phyloP scores from a whole-genome alignment of 2,329 filamentous ascomycete genomes.

The Ophiostoma sp. region DNA sequence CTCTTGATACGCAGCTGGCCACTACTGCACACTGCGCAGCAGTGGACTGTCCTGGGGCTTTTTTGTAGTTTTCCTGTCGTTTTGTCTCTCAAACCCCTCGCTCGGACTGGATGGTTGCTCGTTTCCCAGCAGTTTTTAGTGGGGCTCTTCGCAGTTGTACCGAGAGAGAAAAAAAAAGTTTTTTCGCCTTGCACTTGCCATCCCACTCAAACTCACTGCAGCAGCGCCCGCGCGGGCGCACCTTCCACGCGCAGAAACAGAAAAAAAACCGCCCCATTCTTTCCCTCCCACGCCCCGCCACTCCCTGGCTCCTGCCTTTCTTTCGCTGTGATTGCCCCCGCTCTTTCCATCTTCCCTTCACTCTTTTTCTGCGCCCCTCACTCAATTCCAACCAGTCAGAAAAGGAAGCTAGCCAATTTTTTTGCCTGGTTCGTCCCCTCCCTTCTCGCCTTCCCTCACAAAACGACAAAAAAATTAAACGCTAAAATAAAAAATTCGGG shows the following conservation, averaged over 20 bases:
- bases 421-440: constrained; percentile 19
- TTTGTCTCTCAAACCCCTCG: constrained; percentile 12
- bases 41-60: background rate
- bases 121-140: background rate
- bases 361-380: background rate
- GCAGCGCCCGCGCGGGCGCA: background rate
- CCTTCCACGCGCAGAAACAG: constrained; percentile 7
- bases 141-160: background rate
- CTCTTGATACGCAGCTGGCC: background rate
- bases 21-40: constrained; percentile 4
- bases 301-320: background rate
- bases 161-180: background rate
- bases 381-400: constrained; percentile 2
- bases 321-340: background rate
- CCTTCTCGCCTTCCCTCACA: constrained; percentile 22
- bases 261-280: constrained; percentile 16
- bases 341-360: background rate
- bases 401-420: constrained; percentile 17
- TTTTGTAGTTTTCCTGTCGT: background rate
- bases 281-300: constrained; percentile 15
- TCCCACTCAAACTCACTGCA: background rate
- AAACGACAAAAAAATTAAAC: background rate
- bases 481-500: constrained; percentile 20
- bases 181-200: constrained; percentile 14
- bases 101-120: constrained; percentile 12